Base-by-base conservation (phyloP, 2,329 filamentous ascomycete species). In the Chlorencoelia australis region DNA sequence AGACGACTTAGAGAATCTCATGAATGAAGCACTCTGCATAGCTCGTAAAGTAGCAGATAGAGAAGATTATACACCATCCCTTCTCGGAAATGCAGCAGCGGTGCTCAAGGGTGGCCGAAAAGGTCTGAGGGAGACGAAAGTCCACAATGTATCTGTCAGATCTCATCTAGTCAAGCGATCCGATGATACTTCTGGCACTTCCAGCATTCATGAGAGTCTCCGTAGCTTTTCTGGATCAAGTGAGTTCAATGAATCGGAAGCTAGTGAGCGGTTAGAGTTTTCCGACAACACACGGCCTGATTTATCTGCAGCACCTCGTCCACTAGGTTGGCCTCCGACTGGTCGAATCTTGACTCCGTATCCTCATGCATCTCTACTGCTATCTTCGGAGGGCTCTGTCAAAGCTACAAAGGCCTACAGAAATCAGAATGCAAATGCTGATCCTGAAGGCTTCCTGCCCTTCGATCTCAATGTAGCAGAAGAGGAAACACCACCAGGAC, bases 1-100 rank as follows among this genome's bases (percentile, higher is more conserved):
- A 30, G 52, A 51, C 16, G 53, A 58, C 35, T 46, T 61, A 16
- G 58, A 60, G 40, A 40, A 42, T 25, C 48, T 61, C 9, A 47
- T 61, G 14, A 54, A 52, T 19, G 57, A 61, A 44, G 59, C 60
- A 13, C 42, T 62, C 3, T 33, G 45, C 15, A 55, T 64, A 42
- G 60, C 59, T 22, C 49, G 54, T 30, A 46, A 56, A 37, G 55
- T 55, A 32, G 46, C 53, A 7, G 51, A 55, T 27, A 52, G 32
- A 17, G 38, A 53, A 15, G 42, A 51, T 33, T 43, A 44, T 21
- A 35, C 43, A 9, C 47, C 50, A 26, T 28, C 35, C 11, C 27
- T 52, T 17, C 42, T 52, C 15, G 44, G 35, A 5, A 44, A 44
- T 22, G 47, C 49, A 13, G 39, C 44, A 17, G 48, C 45, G 28